These are phyloP conservation scores for Emericellopsis cladophorae DNA, from an alignment of 2,329 filamentous ascomycete species.

Conservation along the genomic window DNA sequence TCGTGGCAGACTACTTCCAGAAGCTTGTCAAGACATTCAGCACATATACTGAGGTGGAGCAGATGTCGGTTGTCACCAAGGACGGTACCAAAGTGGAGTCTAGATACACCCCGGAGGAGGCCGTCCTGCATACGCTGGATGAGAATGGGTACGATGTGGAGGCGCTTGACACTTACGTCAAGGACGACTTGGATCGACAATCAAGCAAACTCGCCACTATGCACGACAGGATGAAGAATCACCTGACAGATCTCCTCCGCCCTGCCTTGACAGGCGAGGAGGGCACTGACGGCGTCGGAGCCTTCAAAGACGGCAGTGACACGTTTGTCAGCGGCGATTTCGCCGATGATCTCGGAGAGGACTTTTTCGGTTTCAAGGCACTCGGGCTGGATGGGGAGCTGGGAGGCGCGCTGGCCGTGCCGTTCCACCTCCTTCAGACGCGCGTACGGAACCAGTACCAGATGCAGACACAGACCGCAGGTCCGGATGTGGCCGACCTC, in stretches of 20 bases:
- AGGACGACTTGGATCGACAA: constrained; percentile 84
- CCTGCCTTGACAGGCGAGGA: constrained; percentile 68
- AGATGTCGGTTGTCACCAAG: constrained; percentile 41
- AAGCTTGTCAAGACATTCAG: constrained; percentile 73
- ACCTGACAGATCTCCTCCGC: constrained; percentile 85
- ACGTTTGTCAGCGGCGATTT: constrained; percentile 96
- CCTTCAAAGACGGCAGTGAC: constrained; percentile 93
- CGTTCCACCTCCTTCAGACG: constrained; percentile 85
- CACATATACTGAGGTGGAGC: constrained; percentile 72
- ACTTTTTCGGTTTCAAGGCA: constrained; percentile 97
- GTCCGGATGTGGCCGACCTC: constrained; percentile 44
- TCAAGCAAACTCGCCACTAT: constrained; percentile 67
- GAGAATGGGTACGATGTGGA: constrained; percentile 78
- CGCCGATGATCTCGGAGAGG: constrained; percentile 92
- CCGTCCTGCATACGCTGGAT: constrained; percentile 72
- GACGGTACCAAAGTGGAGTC: constrained; percentile 38
- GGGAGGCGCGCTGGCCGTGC: constrained; percentile 78
- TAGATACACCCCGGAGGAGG: constrained; percentile 72
- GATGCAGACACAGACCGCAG: constrained; percentile 54
- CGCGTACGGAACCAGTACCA: constrained; percentile 79
- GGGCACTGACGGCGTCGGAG: constrained; percentile 71
- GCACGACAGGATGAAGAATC: constrained; percentile 88
- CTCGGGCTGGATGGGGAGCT: constrained; percentile 87
- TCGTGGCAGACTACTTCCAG: constrained; percentile 79
- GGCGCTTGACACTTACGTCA: constrained; percentile 71